Conservation (phyloP, 2,329 filamentous ascomycete genomes). For the Chaetomiaceae sp. region DNA sequence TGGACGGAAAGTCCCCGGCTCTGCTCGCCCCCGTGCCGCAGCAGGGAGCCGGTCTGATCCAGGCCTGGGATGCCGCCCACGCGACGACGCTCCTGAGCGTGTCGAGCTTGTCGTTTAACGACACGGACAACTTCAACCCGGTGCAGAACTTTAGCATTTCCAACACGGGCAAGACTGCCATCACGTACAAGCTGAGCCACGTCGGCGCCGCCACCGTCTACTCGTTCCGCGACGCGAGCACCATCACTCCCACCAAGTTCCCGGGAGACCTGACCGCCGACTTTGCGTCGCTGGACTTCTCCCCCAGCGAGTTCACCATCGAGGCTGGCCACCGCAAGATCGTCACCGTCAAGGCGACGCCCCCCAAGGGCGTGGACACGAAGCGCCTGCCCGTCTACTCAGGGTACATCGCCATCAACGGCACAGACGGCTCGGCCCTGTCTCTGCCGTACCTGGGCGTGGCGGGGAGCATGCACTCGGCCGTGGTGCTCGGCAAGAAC, state of each 20-base stretch:
- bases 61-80: conserved; percentile 56
- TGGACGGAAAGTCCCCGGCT: conserved; percentile 34
- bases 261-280: conserved; percentile 42
- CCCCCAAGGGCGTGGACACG: conserved; percentile 36
- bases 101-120: conserved; percentile 60
- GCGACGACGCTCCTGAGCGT: conserved; percentile 49
- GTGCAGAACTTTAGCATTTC: conserved; percentile 50
- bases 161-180: conserved; percentile 46
- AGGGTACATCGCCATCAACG: conserved; percentile 44
- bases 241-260: conserved; percentile 38
- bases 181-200: conserved; percentile 51
- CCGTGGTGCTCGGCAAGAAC: conserved; percentile 32
- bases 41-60: conserved; percentile 57
- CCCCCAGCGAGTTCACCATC: conserved; percentile 39
- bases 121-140: conserved; percentile 52
- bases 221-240: conserved; percentile 38
- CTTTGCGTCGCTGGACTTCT: conserved; percentile 41
- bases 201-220: conserved; percentile 50
- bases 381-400: conserved; percentile 45
- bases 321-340: conserved; percentile 39
- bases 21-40: conserved; percentile 53
- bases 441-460: conserved; percentile 39
- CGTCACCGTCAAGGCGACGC: conserved; percentile 43
- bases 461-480: conserved; percentile 36
- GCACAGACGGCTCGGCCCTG: conserved; percentile 37